phyloP scores from a whole-genome alignment of 768 basidiomycete species.

The Dentipellis fragilis region DNA sequence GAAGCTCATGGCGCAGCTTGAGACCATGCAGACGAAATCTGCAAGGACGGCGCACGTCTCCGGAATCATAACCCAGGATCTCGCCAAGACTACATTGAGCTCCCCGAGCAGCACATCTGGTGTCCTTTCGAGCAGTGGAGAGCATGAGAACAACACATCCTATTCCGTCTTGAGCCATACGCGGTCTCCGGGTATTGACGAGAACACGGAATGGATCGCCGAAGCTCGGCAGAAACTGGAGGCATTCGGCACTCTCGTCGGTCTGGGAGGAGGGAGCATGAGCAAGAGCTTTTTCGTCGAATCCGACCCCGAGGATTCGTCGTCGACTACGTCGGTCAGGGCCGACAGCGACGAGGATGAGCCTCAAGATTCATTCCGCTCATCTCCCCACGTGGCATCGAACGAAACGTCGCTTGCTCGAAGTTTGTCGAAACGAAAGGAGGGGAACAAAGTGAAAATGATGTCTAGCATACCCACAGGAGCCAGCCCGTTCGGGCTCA shows the following conservation, averaged over 20 bases:
- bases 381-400: slow-evolving; percentile 15
- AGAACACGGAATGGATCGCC: slow-evolving; percentile 69
- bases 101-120: slow-evolving; percentile 13
- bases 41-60: slow-evolving; percentile 7
- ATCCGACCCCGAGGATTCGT: slow-evolving; percentile 11
- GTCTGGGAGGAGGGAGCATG: slow-evolving; percentile 45
- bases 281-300: slow-evolving; percentile 32
- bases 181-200: slow-evolving; percentile 8
- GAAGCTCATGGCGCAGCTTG: slow-evolving; percentile 61
- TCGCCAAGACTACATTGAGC: slow-evolving; percentile 11
- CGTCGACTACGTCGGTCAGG: slow-evolving; percentile 19
- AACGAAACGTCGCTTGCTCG: slow-evolving; percentile 12
- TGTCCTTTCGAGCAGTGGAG: too few species aligned
- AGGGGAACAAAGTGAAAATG: slow-evolving; percentile 28
- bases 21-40: slow-evolving; percentile 26
- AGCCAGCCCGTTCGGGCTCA: slow-evolving; percentile 65
- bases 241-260: slow-evolving; percentile 60
- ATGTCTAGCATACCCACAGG: slow-evolving; percentile 50
- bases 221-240: slow-evolving; percentile 61
- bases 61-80: slow-evolving; percentile 7
- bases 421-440: background rate
- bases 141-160: background rate
- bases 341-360: slow-evolving; percentile 9
- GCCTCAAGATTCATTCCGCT: slow-evolving; percentile 26
- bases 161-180: too few species aligned